These are phyloP conservation scores for Fusarium sambucinum DNA, from an alignment of 2,329 filamentous ascomycete genomes.

Conservation along the genomic window DNA sequence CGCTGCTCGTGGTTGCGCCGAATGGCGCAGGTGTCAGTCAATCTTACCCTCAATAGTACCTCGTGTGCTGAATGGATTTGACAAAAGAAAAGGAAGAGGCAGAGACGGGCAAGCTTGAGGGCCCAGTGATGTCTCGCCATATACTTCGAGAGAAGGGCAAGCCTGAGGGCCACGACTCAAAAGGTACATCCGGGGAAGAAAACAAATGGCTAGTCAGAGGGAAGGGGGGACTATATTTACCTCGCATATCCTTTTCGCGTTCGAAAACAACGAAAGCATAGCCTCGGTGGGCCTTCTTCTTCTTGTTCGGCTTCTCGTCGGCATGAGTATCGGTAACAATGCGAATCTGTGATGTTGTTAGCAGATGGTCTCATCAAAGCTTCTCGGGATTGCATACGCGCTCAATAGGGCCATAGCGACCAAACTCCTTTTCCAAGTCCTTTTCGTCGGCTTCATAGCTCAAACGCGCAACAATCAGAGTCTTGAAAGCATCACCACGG, in stretches of 20 bases:
- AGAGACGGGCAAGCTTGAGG: slow-evolving; percentile 70
- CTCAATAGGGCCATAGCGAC: slow-evolving; percentile 93
- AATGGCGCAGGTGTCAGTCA: slow-evolving; percentile 75
- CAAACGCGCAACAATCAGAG: slow-evolving; percentile 89
- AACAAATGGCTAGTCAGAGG: slow-evolving; percentile 48
- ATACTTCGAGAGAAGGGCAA: slow-evolving; percentile 55
- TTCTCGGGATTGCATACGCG: slow-evolving; percentile 68
- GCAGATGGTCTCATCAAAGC: neutral
- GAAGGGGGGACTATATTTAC: slow-evolving; percentile 69
- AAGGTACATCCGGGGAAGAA: slow-evolving; percentile 44
- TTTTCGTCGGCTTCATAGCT: slow-evolving; percentile 90
- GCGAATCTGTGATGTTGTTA: slow-evolving; percentile 74
- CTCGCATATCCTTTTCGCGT: slow-evolving; percentile 98
- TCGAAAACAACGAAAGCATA: slow-evolving; percentile 99
- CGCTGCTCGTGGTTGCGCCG: slow-evolving; percentile 76
- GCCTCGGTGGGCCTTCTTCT: slow-evolving; percentile 84
- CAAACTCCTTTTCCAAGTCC: slow-evolving; percentile 93
- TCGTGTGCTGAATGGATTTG: slow-evolving; percentile 40
- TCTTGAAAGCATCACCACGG: slow-evolving; percentile 93
- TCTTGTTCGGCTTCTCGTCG: slow-evolving; percentile 77
- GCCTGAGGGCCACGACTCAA: slow-evolving; percentile 59
- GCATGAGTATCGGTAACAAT: slow-evolving; percentile 83
- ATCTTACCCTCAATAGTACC: slow-evolving; percentile 65
- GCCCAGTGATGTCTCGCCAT: slow-evolving; percentile 63
- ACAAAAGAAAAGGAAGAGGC: slow-evolving; percentile 48